Base-by-base conservation (phyloP, 192 early-diverging fungal genomes). In the Glomus cerebriforme region DNA sequence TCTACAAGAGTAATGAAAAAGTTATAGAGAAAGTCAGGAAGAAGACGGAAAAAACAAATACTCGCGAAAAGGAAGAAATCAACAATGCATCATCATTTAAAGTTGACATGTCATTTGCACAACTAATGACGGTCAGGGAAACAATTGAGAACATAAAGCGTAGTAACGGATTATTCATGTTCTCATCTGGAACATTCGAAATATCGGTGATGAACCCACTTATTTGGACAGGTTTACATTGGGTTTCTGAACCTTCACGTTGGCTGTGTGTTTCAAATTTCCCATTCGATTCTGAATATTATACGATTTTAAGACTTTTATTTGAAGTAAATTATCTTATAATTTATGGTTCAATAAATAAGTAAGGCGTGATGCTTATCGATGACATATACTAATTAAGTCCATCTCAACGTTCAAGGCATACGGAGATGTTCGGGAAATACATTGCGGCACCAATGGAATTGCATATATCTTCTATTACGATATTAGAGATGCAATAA, bases 401-500 rank as follows among this genome's bases (percentile, higher is more conserved):
- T 54, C 12, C 2, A 31, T 32, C 63, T 15, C 7, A 27, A 65
- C 27, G 3, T 68, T 39, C 15, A 45, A 73, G 71, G 35, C 26
- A 39, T 63, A 63, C 24, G 74, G 74, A 24, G 74, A 63, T 3
- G 60, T 76, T 27, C 37, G 39, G 1, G 35, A 63, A 37, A 63
- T 76, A 27, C 34, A 63, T 45, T 59, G n/a, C n/a, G 74, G 60
- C 9, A 22, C 7, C 29, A 34, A 58, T n/a, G 74, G 74, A 37
- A 26, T 63, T 59, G 74, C 60, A 26, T 76, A 63, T 15, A 24
- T 76, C 15, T 31, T 49, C 12, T 76, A 76, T 37, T 76, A 76
- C 34, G 60, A 76, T 76, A 62, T 76, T 64, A 29, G 58, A 5
- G 59, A 76, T 49, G 59, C 74, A 13, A 63, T 76, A 26, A 59